Conservation (phyloP, 768 basidiomycete species). For the Agrocybe pediades region DNA sequence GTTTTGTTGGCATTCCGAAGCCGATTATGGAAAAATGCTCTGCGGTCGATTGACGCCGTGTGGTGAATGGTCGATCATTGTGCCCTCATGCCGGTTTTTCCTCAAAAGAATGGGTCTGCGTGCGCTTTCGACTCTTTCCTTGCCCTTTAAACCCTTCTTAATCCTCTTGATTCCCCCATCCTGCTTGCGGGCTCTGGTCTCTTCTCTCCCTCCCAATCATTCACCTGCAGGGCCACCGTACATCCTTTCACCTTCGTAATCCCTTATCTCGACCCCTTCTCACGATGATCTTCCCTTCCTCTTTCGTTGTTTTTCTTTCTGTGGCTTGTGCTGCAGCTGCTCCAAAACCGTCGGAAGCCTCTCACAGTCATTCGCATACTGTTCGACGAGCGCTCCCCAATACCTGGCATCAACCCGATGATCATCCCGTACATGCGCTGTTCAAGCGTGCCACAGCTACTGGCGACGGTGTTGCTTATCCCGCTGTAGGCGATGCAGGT, state of each 20-base stretch:
- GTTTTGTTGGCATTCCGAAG: not conserved
- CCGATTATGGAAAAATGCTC: too few relatives aligned
- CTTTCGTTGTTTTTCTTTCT: constrained; percentile 25
- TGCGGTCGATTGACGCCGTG: not conserved
- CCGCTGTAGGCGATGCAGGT: constrained; percentile 65
- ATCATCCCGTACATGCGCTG: constrained; percentile 61
- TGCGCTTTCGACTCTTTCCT: too few relatives aligned
- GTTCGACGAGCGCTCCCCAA: constrained; percentile 32
- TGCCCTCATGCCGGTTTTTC: too few relatives aligned
- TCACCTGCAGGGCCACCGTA: not conserved
- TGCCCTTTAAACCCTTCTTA: not conserved
- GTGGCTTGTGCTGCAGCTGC: constrained; percentile 23
- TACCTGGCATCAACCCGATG: constrained; percentile 62
- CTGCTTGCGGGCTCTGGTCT: too few relatives aligned
- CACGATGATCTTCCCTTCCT: constrained; percentile 24
- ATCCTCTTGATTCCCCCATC: too few relatives aligned
- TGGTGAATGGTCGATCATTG: not conserved
- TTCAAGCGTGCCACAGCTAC: constrained; percentile 54
- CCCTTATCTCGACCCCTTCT: constrained; percentile 1
- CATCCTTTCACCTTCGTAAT: not conserved
- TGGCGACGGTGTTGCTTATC: constrained; percentile 53
- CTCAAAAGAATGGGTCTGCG: too few relatives aligned
- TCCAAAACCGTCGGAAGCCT: constrained; percentile 16
- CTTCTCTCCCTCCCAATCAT: not conserved
- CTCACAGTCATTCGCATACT: constrained; percentile 31